phyloP scores from a whole-genome alignment of 1,139 yeast species.

The Eremothecium sinecaudum region DNA sequence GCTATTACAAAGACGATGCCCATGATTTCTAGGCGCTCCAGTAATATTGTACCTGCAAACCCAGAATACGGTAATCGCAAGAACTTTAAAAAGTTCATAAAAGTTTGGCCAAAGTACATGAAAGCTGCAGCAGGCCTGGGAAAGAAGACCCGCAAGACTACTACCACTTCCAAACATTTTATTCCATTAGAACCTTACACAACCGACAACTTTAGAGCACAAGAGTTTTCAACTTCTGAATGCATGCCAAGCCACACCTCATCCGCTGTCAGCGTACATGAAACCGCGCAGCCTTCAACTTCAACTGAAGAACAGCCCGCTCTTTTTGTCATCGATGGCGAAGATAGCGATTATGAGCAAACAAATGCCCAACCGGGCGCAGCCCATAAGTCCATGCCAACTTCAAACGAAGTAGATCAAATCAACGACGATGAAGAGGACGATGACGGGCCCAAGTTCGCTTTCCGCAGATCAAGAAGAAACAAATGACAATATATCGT shows the following conservation, averaged over 20 bases:
- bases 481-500: not conserved
- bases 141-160: not conserved
- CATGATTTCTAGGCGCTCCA: constrained; percentile 11
- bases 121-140: not conserved
- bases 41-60: not conserved
- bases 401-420: constrained; percentile 5
- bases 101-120: constrained; percentile 20
- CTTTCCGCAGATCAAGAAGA: constrained; percentile 11
- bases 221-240: too few species aligned
- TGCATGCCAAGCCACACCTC: too few species aligned
- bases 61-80: constrained; percentile 26
- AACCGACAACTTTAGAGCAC: not conserved
- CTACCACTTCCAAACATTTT: not conserved
- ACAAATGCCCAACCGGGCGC: too few species aligned
- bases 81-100: constrained; percentile 33
- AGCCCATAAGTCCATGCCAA: too few species aligned
- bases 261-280: too few species aligned
- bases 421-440: constrained; percentile 20
- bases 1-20: constrained; percentile 27
- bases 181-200: constrained; percentile 2
- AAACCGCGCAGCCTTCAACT: constrained; percentile 9
- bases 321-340: constrained; percentile 1
- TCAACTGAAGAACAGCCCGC: not conserved
- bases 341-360: not conserved
- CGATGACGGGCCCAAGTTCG: constrained; percentile 13